A percentile compares a stretch with the other conserved stretches of the same genome.
Conservation (phyloP, 2,329 filamentous ascomycete species). For the Phialophora macrospora region DNA sequence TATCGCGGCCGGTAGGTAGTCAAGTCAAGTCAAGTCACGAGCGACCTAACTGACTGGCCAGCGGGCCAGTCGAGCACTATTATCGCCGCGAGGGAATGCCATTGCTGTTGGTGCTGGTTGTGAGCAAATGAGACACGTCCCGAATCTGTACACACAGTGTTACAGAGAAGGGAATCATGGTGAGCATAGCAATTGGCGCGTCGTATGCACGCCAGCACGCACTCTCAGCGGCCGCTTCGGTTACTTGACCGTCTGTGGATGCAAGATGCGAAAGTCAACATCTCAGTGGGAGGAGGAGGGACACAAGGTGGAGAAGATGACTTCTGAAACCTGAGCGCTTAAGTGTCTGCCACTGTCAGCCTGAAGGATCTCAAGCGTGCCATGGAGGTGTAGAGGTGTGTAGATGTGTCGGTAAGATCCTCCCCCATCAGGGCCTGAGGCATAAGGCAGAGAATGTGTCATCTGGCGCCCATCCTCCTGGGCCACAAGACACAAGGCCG, state of each 20-base stretch:
- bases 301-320: neutral
- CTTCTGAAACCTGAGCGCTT: neutral
- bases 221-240: neutral
- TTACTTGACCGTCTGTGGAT: neutral
- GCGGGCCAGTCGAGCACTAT: too few relatives aligned
- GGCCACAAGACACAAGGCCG: neutral
- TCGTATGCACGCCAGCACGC: neutral
- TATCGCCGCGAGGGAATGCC: neutral
- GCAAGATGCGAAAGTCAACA: neutral
- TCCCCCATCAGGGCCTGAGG: neutral
- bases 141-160: neutral
- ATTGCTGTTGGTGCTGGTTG: neutral
- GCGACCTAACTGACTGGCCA: too few relatives aligned
- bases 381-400: neutral
- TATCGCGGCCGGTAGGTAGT: too few relatives aligned
- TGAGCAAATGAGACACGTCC: neutral
- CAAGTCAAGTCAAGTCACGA: too few relatives aligned
- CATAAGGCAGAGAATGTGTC: conserved; percentile 1
- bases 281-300: neutral
- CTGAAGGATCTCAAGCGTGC: neutral
- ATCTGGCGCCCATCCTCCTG: neutral
- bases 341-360: neutral
- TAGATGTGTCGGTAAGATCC: neutral
- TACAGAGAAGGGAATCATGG: neutral
- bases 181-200: neutral